These are phyloP conservation scores for Rhododendron kiyosumense DNA, from an alignment of 148 eudicot genomes.

Conservation along the genomic window DNA sequence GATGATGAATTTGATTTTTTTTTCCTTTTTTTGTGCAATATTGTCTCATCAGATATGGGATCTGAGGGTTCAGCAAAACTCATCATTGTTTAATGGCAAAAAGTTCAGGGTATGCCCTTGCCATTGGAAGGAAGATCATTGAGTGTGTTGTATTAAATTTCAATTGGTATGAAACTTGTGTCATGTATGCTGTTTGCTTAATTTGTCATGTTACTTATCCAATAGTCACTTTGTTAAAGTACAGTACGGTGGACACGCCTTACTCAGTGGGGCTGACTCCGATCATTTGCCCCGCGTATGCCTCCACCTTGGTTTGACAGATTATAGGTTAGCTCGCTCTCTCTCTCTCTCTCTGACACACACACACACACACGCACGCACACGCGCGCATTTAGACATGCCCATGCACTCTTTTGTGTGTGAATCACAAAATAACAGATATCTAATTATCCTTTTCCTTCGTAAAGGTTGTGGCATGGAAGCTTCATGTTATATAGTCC, in stretches of 20 bases:
- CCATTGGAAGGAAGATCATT: not conserved
- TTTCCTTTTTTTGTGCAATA: not conserved
- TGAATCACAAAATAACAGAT: not conserved
- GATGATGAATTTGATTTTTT: not conserved
- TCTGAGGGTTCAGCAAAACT: slow-evolving; percentile 38
- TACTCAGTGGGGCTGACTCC: slow-evolving; percentile 17
- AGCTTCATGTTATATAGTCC: not conserved
- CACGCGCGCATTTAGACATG: not conserved
- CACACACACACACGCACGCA: not conserved
- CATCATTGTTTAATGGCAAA: slow-evolving; percentile 60
- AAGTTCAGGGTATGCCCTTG: slow-evolving; percentile 72
- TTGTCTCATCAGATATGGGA: slow-evolving; percentile 62
- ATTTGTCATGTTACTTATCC: not conserved
- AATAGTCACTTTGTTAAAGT: slow-evolving; percentile 10
- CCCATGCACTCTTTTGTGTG: not conserved
- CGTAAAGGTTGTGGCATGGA: not conserved
- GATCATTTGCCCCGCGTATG: slow-evolving; percentile 21
- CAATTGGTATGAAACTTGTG: not conserved
- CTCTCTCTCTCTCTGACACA: not conserved
- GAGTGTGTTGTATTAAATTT: not conserved
- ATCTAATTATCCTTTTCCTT: not conserved
- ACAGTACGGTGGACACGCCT: slow-evolving; percentile 67
- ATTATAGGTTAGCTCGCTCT: slow-evolving; percentile 58
- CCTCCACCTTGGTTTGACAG: slow-evolving; percentile 92
- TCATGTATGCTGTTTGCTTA: not conserved